Evolutionary conservation across 768 basidiomycete genomes (phyloP).

Genomic region (Trametes cingulata): DNA sequence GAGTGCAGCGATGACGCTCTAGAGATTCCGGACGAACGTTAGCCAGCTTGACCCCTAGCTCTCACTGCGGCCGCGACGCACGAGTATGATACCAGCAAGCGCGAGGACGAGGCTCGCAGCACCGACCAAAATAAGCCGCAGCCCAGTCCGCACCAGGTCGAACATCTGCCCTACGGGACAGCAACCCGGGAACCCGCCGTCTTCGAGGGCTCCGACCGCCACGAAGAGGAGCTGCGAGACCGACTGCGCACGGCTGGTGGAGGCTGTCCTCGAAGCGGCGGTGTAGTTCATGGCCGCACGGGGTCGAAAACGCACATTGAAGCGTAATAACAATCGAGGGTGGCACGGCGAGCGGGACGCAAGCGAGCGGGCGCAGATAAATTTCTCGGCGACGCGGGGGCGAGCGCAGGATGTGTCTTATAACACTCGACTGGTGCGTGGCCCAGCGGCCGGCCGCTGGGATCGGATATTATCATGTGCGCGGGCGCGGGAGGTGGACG

Average conservation of each 20-base stretch:
- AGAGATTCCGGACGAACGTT: background rate
- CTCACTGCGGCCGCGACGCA: background rate
- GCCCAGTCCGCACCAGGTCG: background rate
- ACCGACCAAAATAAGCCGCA: conserved; percentile 2
- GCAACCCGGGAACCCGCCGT: background rate
- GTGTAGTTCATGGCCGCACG: conserved; percentile 17
- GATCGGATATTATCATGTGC: conserved; percentile 11
- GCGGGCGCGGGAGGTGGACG: background rate
- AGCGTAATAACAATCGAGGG: background rate
- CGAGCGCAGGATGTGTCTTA: background rate
- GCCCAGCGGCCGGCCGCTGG: background rate
- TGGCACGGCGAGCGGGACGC: background rate
- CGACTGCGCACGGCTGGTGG: conserved; percentile 8
- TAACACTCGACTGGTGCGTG: background rate
- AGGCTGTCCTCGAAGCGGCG: conserved; percentile 1
- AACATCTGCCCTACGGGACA: conserved; percentile 13
- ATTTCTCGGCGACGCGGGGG: background rate
- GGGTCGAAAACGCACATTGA: conserved; percentile 3
- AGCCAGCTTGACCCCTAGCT: background rate
- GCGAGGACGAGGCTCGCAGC: conserved; percentile 14
- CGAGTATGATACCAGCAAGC: conserved; percentile 4
- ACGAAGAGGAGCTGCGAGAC: conserved; percentile 10
- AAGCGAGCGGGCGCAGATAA: background rate
- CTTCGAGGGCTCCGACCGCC: conserved; percentile 7
- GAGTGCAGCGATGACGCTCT: conserved; percentile 14